Base-by-base conservation (phyloP, 2,329 filamentous ascomycete genomes). In the Sclerotiophoma versabilis region DNA sequence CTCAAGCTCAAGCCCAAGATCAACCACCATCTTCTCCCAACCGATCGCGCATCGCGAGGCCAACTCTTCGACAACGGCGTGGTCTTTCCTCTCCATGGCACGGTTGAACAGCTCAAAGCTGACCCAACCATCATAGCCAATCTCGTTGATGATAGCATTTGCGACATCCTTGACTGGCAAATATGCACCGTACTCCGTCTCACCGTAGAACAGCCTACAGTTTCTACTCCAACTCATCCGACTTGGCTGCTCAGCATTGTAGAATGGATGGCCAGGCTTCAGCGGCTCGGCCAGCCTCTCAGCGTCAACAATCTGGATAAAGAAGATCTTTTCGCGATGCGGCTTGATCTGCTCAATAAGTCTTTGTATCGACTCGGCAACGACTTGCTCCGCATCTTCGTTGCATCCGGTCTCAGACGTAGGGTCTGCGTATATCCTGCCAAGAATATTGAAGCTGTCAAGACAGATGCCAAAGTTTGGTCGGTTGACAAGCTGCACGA, bases 161-260 rank as follows among this genome's bases (percentile, higher is more conserved):
- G 86, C 79, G 17, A 92, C 82, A 26, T 86, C 80, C 49, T 80
- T 76, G 6, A 88, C 80, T 0, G 90, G 90, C 1, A 93, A 75
- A 66, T 91, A 92, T 0, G 83, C 89, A 0, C 87, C 87, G 2
- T 79, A 74, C 2, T 85, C 75, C 68, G 81, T 74, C 69, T 88
- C 77, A 62, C 89, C 86, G 57, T 88, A 85, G 66, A 89, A 92
- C 3, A 89, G 72, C 15, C 90, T 79, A 58, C 87, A 90, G 69
- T 92, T 92, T 15, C 90, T 77, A 30, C 84, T 90, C 90, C 90
- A 93, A 66, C 83, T 90, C 90, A 93, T 93, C 3, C 87, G 77
- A 2, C 83, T 68, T 14, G 81, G 82, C 71, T 89, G 87, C 4
- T 78, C 80, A 0, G 80, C 71, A 8, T 83, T 76, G 74, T 88